phyloP scores from a whole-genome alignment of 108 stramenopile genomes.

The Skeletonema potamos region DNA sequence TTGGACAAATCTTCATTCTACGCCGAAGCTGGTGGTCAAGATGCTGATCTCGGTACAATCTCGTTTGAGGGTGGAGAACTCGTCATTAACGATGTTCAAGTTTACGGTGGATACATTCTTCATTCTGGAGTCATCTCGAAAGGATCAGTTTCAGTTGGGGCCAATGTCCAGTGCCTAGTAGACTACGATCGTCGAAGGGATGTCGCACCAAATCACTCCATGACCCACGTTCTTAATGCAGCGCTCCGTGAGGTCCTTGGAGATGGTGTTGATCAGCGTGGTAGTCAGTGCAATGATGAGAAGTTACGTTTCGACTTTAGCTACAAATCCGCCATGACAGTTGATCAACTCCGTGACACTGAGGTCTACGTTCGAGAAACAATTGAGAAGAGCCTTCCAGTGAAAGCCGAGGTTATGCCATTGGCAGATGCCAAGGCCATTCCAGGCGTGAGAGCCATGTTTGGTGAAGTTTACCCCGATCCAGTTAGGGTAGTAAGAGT shows the following conservation, averaged over 20 bases:
- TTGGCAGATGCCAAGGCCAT: slow-evolving; percentile 86
- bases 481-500: slow-evolving; percentile 95
- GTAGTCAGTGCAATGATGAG: slow-evolving; percentile 89
- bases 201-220: slow-evolving; percentile 97
- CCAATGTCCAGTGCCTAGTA: slow-evolving; percentile 79
- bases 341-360: slow-evolving; percentile 76
- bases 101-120: slow-evolving; percentile 88
- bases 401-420: slow-evolving; percentile 69
- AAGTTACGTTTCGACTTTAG: slow-evolving; percentile 99
- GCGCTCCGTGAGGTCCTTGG: slow-evolving; percentile 93
- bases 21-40: slow-evolving; percentile 98
- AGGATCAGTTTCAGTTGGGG: slow-evolving; percentile 67
- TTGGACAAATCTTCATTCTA: slow-evolving; percentile 94
- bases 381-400: slow-evolving; percentile 66
- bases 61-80: slow-evolving; percentile 41
- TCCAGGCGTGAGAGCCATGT: slow-evolving; percentile 93
- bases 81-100: slow-evolving; percentile 78
- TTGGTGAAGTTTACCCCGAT: slow-evolving; percentile 99
- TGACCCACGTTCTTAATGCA: slow-evolving; percentile 98
- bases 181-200: slow-evolving; percentile 90
- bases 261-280: slow-evolving; percentile 85
- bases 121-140: slow-evolving; percentile 76
- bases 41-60: slow-evolving; percentile 85
- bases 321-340: slow-evolving; percentile 84
- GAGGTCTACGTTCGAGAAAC: slow-evolving; percentile 85